A percentile compares a stretch with the other conserved stretches of the same genome.
phyloP scores from a whole-genome alignment of 2,329 filamentous ascomycete genomes.

The Cucurbitaria berberidis region DNA sequence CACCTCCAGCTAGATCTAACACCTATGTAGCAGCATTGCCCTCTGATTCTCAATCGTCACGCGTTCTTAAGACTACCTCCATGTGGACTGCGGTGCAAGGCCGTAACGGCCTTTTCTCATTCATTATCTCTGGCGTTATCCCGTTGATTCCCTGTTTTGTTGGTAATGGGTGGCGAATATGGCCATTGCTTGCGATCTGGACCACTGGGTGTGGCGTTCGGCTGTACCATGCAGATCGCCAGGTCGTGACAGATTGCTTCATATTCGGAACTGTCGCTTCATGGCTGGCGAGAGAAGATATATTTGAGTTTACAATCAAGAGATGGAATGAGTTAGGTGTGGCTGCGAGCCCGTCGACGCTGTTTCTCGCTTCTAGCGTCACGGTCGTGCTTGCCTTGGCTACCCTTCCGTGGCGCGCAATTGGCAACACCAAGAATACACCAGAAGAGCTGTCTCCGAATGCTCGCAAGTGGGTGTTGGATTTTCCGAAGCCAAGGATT shows the following conservation, averaged over 20 bases:
- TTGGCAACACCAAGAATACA: neutral
- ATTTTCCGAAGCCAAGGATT: constrained; percentile 52
- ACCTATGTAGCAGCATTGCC: constrained; percentile 11
- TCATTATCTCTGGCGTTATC: constrained; percentile 11
- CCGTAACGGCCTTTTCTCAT: constrained; percentile 14
- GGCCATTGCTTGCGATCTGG: constrained; percentile 32
- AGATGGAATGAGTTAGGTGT: constrained; percentile 14
- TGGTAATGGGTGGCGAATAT: constrained; percentile 15
- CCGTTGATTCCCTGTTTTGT: constrained; percentile 7
- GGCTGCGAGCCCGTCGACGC: constrained; percentile 4
- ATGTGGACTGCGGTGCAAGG: constrained; percentile 20
- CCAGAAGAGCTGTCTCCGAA: neutral
- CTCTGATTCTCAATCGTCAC: neutral
- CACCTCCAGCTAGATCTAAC: constrained; percentile 6
- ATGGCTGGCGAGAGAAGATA: constrained; percentile 10
- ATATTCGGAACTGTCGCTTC: constrained; percentile 19
- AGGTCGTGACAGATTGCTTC: constrained; percentile 27
- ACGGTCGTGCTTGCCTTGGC: constrained; percentile 20
- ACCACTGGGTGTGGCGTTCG: constrained; percentile 22
- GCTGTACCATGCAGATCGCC: constrained; percentile 22
- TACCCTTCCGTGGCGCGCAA: constrained; percentile 2
- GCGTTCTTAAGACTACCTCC: constrained; percentile 8
- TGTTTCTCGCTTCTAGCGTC: constrained; percentile 8
- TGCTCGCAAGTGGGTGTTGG: constrained; percentile 14
- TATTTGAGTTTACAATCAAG: constrained; percentile 11